Evolutionary conservation across 2,329 filamentous ascomycete species (phyloP).

Genomic region (Anisogramma anomala): DNA sequence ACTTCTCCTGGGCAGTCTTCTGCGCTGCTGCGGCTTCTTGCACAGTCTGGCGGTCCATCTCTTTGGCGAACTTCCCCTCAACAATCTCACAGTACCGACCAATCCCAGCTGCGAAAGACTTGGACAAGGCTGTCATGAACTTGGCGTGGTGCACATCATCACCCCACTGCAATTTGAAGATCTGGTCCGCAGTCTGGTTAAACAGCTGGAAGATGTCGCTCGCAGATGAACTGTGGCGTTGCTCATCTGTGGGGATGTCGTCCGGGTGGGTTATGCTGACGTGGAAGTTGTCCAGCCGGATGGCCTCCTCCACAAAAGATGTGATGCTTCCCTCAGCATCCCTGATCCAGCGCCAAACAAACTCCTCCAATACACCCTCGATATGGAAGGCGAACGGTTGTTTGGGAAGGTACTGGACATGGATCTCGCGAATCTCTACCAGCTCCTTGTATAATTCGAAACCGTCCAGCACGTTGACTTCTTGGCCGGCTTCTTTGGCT

Average conservation of each 20-base stretch:
- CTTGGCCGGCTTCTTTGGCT: constrained; percentile 55
- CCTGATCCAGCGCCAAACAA: constrained; percentile 92
- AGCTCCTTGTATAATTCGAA: constrained; percentile 89
- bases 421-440: constrained; percentile 71
- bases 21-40: constrained; percentile 70
- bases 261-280: constrained; percentile 55
- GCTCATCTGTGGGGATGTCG: constrained; percentile 58
- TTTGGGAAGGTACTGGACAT: constrained; percentile 60
- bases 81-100: constrained; percentile 84
- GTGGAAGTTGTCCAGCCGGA: constrained; percentile 80
- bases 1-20: constrained; percentile 81
- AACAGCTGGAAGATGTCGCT: constrained; percentile 92
- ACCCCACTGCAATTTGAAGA: constrained; percentile 79
- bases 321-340: constrained; percentile 69
- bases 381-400: constrained; percentile 76
- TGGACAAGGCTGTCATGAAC: constrained; percentile 90
- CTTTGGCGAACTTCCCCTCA: constrained; percentile 71
- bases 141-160: constrained; percentile 88
- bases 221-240: constrained; percentile 84
- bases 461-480: constrained; percentile 80
- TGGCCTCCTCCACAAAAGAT: constrained; percentile 77
- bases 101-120: constrained; percentile 71
- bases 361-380: constrained; percentile 74
- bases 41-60: constrained; percentile 86
- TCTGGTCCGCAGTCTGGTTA: constrained; percentile 80